phyloP scores from a whole-genome alignment of 495 filamentous ascomycete genomes.

The Patellaria atrata region DNA sequence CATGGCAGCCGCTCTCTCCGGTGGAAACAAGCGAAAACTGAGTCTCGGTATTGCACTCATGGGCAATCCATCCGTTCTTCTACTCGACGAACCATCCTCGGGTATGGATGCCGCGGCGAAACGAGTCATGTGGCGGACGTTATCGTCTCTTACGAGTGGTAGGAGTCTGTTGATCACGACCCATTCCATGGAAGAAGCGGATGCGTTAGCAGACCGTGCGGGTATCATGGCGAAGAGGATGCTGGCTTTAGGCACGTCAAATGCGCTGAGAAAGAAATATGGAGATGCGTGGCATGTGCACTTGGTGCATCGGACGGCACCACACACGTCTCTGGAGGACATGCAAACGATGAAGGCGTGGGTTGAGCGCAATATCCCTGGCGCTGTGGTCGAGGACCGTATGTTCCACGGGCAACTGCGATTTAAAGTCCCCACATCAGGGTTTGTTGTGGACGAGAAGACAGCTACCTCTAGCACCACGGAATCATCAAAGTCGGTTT shows the following conservation, averaged over 20 bases:
- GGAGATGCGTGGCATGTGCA: constrained; percentile 53
- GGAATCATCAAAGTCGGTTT: too few relatives aligned
- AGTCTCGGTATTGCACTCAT: constrained; percentile 62
- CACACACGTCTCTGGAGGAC: constrained; percentile 48
- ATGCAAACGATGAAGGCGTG: constrained; percentile 49
- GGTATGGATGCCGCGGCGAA: constrained; percentile 22
- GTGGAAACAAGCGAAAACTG: constrained; percentile 62
- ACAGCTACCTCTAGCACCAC: background rate
- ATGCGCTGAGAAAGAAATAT: constrained; percentile 40
- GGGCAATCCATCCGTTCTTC: constrained; percentile 56
- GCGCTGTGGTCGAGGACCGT: constrained; percentile 50
- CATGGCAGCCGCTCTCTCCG: constrained; percentile 51
- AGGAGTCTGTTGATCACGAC: constrained; percentile 33
- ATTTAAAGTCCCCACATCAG: constrained; percentile 64
- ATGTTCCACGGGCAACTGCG: constrained; percentile 72
- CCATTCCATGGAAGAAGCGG: constrained; percentile 69
- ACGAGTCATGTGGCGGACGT: constrained; percentile 21
- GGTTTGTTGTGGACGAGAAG: too few relatives aligned
- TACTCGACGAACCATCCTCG: constrained; percentile 39
- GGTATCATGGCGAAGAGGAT: constrained; percentile 58
- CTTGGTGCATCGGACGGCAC: constrained; percentile 58
- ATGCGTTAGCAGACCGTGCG: constrained; percentile 52
- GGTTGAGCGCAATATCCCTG: constrained; percentile 36
- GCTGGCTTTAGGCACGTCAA: constrained; percentile 52
- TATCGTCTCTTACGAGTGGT: constrained; percentile 13